Evolutionary conservation across 192 early-diverging fungal genomes (phyloP).

Genomic region (Martensiomyces pterosporus): DNA sequence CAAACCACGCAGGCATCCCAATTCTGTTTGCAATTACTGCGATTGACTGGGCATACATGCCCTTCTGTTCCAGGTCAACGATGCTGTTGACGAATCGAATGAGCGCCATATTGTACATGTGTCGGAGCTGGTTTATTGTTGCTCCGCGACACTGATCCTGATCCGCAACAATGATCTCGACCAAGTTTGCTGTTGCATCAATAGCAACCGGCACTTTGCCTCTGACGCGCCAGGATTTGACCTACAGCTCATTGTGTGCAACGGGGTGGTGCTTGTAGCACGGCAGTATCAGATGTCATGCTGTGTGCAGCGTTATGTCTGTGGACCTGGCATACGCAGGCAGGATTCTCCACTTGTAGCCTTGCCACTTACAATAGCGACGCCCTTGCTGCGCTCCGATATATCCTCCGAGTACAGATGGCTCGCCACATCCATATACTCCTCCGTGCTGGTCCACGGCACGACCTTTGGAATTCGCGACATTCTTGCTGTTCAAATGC

Average conservation of each 20-base stretch:
- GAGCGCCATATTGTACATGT: constrained; percentile 45
- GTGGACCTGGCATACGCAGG: too few relatives aligned
- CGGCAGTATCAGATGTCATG: too few relatives aligned
- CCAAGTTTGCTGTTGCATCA: constrained; percentile 43
- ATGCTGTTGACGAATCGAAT: constrained; percentile 61
- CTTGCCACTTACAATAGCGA: too few relatives aligned
- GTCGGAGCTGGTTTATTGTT: constrained; percentile 23
- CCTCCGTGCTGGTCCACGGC: constrained; percentile 48
- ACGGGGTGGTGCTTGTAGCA: too few relatives aligned
- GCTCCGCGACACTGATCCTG: constrained; percentile 15
- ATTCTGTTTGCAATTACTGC: constrained; percentile 48
- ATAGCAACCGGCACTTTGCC: constrained; percentile 38
- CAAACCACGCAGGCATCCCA: constrained; percentile 62
- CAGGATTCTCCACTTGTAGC: too few relatives aligned
- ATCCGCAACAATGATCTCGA: constrained; percentile 29
- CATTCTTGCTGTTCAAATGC: constrained; percentile 18
- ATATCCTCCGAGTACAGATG: constrained; percentile 35
- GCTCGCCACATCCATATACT: constrained; percentile 32
- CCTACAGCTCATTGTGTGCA: too few relatives aligned
- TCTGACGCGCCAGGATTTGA: constrained; percentile 47
- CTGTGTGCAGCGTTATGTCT: too few relatives aligned
- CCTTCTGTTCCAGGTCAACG: constrained; percentile 55
- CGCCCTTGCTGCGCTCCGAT: constrained; percentile 27
- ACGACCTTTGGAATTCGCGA: constrained; percentile 33
- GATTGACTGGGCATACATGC: constrained; percentile 55